Percentiles rank a stretch among this genome's conserved stretches.
These are phyloP conservation scores for Penicillium simplicissimum DNA, from an alignment of 495 filamentous ascomycete species.

Conservation along the genomic window DNA sequence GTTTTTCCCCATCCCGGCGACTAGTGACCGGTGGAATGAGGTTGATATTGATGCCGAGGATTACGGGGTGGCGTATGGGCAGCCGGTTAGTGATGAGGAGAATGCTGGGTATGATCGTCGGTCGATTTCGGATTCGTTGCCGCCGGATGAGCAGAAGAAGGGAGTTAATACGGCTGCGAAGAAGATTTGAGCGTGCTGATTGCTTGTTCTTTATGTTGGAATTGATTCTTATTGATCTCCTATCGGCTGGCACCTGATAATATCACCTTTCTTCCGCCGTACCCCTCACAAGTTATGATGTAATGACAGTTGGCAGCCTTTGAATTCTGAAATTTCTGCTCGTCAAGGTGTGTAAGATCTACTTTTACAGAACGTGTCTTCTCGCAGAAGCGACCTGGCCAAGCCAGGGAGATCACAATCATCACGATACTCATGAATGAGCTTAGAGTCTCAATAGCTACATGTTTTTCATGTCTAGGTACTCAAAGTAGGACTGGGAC, in stretches of 20 bases:
- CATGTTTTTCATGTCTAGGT: background rate
- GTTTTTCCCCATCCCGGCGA: constrained; percentile 71
- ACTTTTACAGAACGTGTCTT: too few species aligned
- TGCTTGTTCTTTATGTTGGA: background rate
- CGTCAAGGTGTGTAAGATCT: background rate
- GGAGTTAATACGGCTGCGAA: constrained; percentile 14
- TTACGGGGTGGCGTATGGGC: constrained; percentile 42
- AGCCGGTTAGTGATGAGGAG: constrained; percentile 36
- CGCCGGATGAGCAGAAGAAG: constrained; percentile 27
- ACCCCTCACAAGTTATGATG: background rate
- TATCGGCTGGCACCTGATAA: too few species aligned
- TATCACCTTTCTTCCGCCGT: background rate
- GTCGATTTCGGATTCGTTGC: constrained; percentile 17
- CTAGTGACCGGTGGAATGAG: constrained; percentile 78
- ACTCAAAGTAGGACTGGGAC: too few species aligned
- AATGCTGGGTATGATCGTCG: constrained; percentile 8
- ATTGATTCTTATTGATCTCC: too few species aligned
- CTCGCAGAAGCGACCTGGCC: too few species aligned
- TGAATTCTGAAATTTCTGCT: background rate
- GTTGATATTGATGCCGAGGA: constrained; percentile 61
- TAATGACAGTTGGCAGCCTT: background rate
- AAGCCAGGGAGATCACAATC: too few species aligned
- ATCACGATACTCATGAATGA: background rate
- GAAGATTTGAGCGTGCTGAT: constrained; percentile 13
- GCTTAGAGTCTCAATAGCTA: background rate